These are phyloP conservation scores for Geotrichum ghanense DNA, from an alignment of 805 yeast genomes.

Conservation along the genomic window DNA sequence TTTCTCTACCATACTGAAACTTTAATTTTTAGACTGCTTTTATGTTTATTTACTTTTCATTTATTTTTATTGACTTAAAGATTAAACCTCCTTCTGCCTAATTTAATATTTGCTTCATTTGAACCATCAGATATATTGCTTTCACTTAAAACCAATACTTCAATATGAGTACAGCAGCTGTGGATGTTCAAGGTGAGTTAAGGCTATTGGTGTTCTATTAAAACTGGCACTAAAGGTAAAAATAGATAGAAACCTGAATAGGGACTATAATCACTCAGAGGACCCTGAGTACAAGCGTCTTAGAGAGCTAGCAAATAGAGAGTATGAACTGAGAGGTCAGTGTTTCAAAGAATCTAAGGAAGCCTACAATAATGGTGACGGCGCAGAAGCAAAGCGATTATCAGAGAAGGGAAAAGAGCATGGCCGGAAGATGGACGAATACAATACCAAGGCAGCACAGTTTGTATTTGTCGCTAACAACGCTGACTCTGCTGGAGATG, in stretches of 20 bases:
- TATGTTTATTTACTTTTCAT: too few relatives aligned
- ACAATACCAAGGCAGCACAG: conserved; percentile 71
- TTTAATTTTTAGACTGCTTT: too few relatives aligned
- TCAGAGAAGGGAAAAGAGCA: conserved; percentile 59
- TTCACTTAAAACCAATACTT: too few relatives aligned
- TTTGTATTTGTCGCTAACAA: conserved; percentile 83
- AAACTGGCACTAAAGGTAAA: too few relatives aligned
- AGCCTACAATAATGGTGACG: conserved; percentile 70
- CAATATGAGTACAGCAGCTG: too few relatives aligned
- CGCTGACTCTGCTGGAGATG: conserved; percentile 72
- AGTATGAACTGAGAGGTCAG: conserved; percentile 43
- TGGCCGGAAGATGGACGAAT: conserved; percentile 48
- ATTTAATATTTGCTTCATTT: too few relatives aligned
- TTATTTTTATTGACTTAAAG: too few relatives aligned
- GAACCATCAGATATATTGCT: too few relatives aligned
- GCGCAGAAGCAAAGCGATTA: conserved; percentile 56
- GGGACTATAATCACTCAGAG: conserved; percentile 30
- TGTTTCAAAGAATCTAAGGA: conserved; percentile 58
- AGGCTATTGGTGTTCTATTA: too few relatives aligned
- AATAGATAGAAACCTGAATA: conserved; percentile 4
- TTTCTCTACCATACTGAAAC: too few relatives aligned
- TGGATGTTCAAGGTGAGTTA: too few relatives aligned
- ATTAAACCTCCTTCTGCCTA: too few relatives aligned
- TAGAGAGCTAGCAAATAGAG: conserved; percentile 57
- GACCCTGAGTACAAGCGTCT: conserved; percentile 42